These are phyloP conservation scores for Gregarina niphandrodes DNA, from an alignment of 169 alveolate genomes.

Conservation along the genomic window DNA sequence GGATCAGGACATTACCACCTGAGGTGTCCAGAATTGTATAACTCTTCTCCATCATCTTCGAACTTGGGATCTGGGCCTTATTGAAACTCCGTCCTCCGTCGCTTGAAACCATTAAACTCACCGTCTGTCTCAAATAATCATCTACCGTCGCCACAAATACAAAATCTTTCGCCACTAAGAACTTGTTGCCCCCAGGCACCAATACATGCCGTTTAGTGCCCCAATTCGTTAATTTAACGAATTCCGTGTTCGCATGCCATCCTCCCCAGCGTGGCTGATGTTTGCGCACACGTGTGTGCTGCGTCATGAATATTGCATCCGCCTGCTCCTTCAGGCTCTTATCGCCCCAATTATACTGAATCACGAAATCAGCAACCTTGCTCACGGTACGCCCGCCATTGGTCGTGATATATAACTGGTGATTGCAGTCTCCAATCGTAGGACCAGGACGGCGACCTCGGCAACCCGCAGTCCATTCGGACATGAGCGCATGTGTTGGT, in stretches of 20 bases:
- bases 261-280: no score
- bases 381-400: slow-evolving; percentile 53
- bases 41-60: slow-evolving; percentile 62
- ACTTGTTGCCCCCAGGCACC: slow-evolving; percentile 78
- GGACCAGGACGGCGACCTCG: no score
- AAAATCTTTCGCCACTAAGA: slow-evolving; percentile 65
- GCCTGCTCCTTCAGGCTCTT: no score
- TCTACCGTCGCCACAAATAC: slow-evolving; percentile 64
- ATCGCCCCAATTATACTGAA: slow-evolving; percentile 75
- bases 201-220: no score
- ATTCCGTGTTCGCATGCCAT: no score
- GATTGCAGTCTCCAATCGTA: slow-evolving; percentile 57
- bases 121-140: slow-evolving; percentile 54
- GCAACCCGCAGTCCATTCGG: no score
- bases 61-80: slow-evolving; percentile 15
- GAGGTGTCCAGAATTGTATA: slow-evolving; percentile 83
- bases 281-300: no score
- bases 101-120: slow-evolving; percentile 61
- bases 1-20: slow-evolving; percentile 78
- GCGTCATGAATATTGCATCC: slow-evolving; percentile 14
- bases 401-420: slow-evolving; percentile 44
- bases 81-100: slow-evolving; percentile 48
- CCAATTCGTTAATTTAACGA: no score
- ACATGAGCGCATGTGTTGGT: no score
- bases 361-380: slow-evolving; percentile 39